phyloP scores from a whole-genome alignment of 495 filamentous ascomycete species.

The Penicillium salamii region DNA sequence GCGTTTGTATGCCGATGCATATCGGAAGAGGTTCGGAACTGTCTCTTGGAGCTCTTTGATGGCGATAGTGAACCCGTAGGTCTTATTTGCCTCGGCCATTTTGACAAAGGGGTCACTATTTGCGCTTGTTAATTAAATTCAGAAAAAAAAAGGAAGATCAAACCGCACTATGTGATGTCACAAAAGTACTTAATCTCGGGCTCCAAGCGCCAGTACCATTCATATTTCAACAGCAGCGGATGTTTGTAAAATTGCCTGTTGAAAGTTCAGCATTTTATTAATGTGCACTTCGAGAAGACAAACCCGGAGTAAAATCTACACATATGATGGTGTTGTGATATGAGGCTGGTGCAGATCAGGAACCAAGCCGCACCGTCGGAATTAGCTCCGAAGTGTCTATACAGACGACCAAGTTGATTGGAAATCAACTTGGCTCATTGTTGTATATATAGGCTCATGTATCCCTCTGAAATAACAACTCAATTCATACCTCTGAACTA shows the following conservation, averaged over 20 bases:
- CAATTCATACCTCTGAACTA: too few species aligned
- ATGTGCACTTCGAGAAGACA: constrained; percentile 22
- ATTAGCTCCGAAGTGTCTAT: too few species aligned
- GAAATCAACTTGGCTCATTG: too few species aligned
- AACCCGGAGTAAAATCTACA: constrained; percentile 98
- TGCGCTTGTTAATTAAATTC: too few species aligned
- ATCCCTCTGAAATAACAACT: too few species aligned
- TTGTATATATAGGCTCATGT: too few species aligned
- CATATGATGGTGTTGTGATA: too few species aligned
- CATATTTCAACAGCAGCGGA: constrained; percentile 89
- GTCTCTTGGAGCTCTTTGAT: constrained; percentile 98
- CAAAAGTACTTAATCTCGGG: constrained; percentile 99
- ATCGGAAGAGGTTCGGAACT: constrained; percentile 98
- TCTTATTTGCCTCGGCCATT: constrained; percentile 93
- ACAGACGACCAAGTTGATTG: too few species aligned
- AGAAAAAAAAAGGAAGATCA: constrained; percentile 23
- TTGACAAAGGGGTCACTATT: constrained; percentile 95
- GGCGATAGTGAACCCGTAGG: constrained; percentile 98
- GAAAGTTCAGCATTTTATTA: constrained; percentile 14
- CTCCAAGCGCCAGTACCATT: constrained; percentile 99
- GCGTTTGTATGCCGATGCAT: constrained; percentile 97
- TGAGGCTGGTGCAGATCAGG: too few species aligned
- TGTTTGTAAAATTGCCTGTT: constrained; percentile 96
- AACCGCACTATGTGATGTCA: constrained; percentile 94
- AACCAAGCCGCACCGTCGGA: too few species aligned